A percentile compares a stretch with the other conserved stretches of the same genome.
Conservation (phyloP, 345 rosid species). For the Eutrema heterophyllum region DNA sequence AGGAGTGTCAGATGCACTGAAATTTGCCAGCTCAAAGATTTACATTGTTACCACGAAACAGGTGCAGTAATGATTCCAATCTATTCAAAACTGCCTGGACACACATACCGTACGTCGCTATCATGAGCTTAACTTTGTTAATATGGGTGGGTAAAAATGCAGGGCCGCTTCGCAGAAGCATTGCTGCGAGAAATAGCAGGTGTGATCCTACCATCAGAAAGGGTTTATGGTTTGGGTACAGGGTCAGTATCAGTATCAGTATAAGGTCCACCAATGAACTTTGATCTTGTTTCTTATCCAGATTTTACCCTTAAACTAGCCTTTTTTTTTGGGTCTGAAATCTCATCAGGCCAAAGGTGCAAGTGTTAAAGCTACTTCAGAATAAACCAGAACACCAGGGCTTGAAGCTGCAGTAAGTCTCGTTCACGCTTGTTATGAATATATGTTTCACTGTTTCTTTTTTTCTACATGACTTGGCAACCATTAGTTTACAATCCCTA, state of each 20-base stretch:
- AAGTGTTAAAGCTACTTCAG: slow-evolving; percentile 81
- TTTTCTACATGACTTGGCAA: not conserved
- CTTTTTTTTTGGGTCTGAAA: not conserved
- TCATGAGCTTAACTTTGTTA: not conserved
- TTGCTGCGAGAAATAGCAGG: slow-evolving; percentile 66
- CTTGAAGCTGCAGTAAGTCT: slow-evolving; percentile 55
- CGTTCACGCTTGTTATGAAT: not conserved
- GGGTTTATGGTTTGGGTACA: slow-evolving; percentile 71
- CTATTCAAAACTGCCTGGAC: not conserved
- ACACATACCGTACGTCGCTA: not conserved
- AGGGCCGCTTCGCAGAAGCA: slow-evolving; percentile 85
- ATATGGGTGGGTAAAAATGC: slow-evolving; percentile 4
- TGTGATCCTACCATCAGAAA: slow-evolving; percentile 66
- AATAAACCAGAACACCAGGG: slow-evolving; percentile 76
- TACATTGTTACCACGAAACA: slow-evolving; percentile 88
- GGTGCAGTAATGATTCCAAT: slow-evolving; percentile 32
- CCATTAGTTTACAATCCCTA: not conserved
- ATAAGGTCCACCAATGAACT: not conserved
- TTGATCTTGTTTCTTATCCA: not conserved
- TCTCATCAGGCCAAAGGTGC: slow-evolving; percentile 61
- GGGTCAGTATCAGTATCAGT: slow-evolving; percentile 66
- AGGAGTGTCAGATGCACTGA: slow-evolving; percentile 80
- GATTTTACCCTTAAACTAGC: not conserved
- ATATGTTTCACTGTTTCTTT: not conserved
- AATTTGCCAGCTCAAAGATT: slow-evolving; percentile 71